phyloP scores from a whole-genome alignment of 2,329 filamentous ascomycete species.

The Diaporthe sp. region DNA sequence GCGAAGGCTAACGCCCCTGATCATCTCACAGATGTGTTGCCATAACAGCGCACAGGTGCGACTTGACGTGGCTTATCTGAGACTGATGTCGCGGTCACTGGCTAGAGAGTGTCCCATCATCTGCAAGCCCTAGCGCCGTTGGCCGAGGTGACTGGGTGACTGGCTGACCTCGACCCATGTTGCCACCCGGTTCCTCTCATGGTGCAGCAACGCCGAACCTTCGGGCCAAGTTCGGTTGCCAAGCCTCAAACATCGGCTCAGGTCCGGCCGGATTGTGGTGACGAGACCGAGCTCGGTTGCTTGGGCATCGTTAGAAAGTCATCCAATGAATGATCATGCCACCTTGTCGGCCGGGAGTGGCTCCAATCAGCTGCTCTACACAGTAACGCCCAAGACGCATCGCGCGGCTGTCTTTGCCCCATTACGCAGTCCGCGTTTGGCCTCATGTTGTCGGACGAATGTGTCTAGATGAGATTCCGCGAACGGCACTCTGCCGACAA shows the following conservation, averaged over 20 bases:
- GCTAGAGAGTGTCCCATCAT: not conserved
- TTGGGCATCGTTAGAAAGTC: conserved; percentile 3
- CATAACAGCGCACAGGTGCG: not conserved
- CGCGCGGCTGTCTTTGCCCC: not conserved
- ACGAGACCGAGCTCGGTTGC: conserved; percentile 22
- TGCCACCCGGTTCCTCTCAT: conserved; percentile 8
- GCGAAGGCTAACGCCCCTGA: not conserved
- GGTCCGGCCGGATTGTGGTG: conserved; percentile 9
- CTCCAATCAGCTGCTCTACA: not conserved
- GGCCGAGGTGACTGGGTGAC: conserved; percentile 9
- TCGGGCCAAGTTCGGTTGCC: conserved; percentile 34
- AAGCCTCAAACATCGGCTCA: conserved; percentile 28
- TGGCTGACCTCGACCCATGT: conserved; percentile 6
- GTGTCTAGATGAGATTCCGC: not conserved
- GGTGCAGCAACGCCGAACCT: conserved; percentile 14
- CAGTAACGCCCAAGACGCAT: conserved; percentile 1
- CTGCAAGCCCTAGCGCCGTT: not conserved
- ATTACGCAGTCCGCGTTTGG: conserved; percentile 25
- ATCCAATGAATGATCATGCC: conserved; percentile 13
- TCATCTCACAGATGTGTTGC: not conserved
- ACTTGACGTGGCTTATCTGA: conserved; percentile 13
- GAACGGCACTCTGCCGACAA: not conserved
- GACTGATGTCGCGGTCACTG: not conserved
- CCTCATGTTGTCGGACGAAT: conserved; percentile 21
- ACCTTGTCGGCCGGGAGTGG: not conserved